These are phyloP conservation scores for Phlebopus sp. DNA, from an alignment of 1,284 basidiomycete genomes.

Conservation along the genomic window DNA sequence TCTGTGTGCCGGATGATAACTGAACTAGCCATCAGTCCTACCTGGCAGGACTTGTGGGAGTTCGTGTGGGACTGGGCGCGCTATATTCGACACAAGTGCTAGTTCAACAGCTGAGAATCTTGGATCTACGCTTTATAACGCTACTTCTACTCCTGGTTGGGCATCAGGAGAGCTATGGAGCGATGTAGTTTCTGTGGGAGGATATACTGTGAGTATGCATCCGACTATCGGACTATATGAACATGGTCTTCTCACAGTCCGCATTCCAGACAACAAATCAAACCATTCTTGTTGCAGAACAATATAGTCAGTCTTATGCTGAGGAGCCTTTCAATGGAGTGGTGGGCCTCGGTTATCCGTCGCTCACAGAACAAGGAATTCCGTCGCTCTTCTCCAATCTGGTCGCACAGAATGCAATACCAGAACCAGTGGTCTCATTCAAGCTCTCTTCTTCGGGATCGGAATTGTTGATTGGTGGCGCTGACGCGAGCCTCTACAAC, in stretches of 20 bases:
- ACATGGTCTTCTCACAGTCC: too few relatives aligned
- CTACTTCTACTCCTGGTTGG: slow-evolving; percentile 51
- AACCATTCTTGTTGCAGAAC: too few relatives aligned
- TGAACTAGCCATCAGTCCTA: slow-evolving; percentile 5
- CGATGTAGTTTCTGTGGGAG: slow-evolving; percentile 43
- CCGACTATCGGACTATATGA: too few relatives aligned
- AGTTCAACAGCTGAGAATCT: slow-evolving; percentile 37
- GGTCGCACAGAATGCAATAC: slow-evolving; percentile 20
- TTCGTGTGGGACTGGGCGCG: slow-evolving; percentile 28
- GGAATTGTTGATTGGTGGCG: slow-evolving; percentile 42
- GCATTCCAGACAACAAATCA: too few relatives aligned
- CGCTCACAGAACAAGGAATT: slow-evolving; percentile 10
- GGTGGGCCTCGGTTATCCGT: slow-evolving; percentile 20
- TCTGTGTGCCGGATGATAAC: background rate
- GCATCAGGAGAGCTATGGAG: slow-evolving; percentile 49
- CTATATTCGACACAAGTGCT: slow-evolving; percentile 31
- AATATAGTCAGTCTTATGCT: slow-evolving; percentile 8
- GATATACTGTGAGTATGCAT: slow-evolving; percentile 19
- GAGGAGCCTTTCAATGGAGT: slow-evolving; percentile 15
- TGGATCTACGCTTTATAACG: slow-evolving; percentile 22
- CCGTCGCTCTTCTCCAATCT: slow-evolving; percentile 20
- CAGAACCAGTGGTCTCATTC: slow-evolving; percentile 36
- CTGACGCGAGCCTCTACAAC: slow-evolving; percentile 17
- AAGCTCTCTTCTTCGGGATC: slow-evolving; percentile 38
- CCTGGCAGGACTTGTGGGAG: slow-evolving; percentile 4